Conservation (phyloP, 495 filamentous ascomycete genomes). For the Darksidea phi region DNA sequence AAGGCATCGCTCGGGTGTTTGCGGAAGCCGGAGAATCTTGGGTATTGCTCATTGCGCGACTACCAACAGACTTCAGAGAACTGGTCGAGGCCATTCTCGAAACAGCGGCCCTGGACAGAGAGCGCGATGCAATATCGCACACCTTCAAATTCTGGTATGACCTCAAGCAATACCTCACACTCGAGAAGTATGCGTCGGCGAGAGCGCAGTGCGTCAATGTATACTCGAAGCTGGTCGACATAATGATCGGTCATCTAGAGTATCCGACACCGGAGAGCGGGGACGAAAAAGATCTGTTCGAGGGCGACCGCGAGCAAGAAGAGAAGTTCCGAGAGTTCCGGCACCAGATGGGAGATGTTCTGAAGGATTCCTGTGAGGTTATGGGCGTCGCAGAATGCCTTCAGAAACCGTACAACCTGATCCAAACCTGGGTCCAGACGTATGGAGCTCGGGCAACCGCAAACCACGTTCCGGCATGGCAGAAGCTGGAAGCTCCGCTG, state of each 20-base stretch:
- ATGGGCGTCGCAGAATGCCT: constrained; percentile 90
- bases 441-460: constrained; percentile 72
- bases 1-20: constrained; percentile 83
- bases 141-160: constrained; percentile 99
- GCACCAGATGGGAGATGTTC: constrained; percentile 94
- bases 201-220: constrained; percentile 71
- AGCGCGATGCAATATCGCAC: constrained; percentile 81
- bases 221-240: constrained; percentile 83
- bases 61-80: constrained; percentile 76
- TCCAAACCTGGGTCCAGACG: constrained; percentile 81
- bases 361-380: constrained; percentile 96
- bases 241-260: constrained; percentile 89
- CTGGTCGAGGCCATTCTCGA: constrained; percentile 89
- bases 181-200: constrained; percentile 84
- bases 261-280: constrained; percentile 74
- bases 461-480: constrained; percentile 89
- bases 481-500: constrained; percentile 89
- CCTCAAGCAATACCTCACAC: constrained; percentile 88
- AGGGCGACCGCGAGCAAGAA: constrained; percentile 91
- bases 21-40: constrained; percentile 92
- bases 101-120: constrained; percentile 80
- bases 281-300: constrained; percentile 81
- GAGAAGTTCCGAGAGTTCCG: constrained; percentile 97
- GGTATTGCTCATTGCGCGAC: constrained; percentile 82
- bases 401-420: constrained; percentile 75